These are phyloP conservation scores for Coleophoma cylindrospora DNA, from an alignment of 2,329 filamentous ascomycete genomes.

Conservation along the genomic window DNA sequence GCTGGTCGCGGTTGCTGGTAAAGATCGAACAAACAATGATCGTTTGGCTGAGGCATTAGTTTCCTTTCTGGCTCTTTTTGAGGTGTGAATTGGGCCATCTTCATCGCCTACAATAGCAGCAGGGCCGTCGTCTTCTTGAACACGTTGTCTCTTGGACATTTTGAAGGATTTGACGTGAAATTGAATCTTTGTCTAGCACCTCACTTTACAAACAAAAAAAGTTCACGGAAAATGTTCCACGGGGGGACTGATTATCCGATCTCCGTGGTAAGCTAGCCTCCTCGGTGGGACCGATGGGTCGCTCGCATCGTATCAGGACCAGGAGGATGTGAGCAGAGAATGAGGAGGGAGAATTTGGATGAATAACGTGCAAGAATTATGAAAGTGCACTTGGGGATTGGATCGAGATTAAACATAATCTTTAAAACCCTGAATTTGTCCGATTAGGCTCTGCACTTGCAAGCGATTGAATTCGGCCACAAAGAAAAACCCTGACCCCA, in stretches of 20 bases:
- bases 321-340: no score
- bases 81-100: slow-evolving; percentile 24
- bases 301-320: no score
- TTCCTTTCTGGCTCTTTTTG: slow-evolving; percentile 55
- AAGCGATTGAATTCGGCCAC: no score
- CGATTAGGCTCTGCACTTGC: no score
- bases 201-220: not conserved
- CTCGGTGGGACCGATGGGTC: no score
- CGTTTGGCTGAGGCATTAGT: slow-evolving; percentile 42
- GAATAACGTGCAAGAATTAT: no score
- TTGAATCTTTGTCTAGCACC: not conserved
- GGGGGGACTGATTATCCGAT: not conserved
- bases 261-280: not conserved
- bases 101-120: slow-evolving; percentile 7
- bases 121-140: slow-evolving; percentile 15
- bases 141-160: slow-evolving; percentile 19
- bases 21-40: slow-evolving; percentile 86
- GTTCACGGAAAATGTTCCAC: not conserved
- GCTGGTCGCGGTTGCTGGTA: slow-evolving; percentile 73
- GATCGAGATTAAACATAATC: no score
- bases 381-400: no score
- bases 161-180: not conserved
- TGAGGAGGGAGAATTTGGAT: no score
- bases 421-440: no score
- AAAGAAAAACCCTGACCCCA: no score